Evolutionary conservation across 2,329 filamentous ascomycete species (phyloP).

Genomic region (Penicillium sp.): DNA sequence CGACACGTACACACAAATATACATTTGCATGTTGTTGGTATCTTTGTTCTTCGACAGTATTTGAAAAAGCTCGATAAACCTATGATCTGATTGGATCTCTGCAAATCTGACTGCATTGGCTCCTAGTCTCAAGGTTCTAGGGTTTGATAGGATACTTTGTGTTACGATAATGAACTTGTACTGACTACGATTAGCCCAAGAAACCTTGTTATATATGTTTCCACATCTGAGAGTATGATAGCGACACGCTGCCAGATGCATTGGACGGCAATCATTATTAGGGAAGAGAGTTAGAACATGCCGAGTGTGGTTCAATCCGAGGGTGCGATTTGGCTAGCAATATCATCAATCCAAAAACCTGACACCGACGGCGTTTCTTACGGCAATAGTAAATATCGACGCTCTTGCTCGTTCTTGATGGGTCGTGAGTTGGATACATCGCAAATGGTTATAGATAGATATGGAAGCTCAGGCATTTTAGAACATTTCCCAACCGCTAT

Average conservation of each 20-base stretch:
- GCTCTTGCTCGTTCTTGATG: neutral
- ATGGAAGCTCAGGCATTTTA: neutral
- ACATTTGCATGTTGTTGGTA: slow-evolving; percentile 21
- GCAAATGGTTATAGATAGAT: neutral
- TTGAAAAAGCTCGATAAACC: neutral
- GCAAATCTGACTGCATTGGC: neutral
- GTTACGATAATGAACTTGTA: neutral
- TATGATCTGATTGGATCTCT: neutral
- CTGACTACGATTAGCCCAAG: neutral
- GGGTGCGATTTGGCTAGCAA: neutral
- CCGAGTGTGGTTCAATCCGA: neutral
- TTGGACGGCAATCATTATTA: no score
- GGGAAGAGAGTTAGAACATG: no score
- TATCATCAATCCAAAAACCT: no score
- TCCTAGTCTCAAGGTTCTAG: neutral
- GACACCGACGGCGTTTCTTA: neutral
- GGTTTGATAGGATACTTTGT: neutral
- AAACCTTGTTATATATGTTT: neutral
- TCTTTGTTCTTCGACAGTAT: neutral
- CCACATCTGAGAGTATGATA: neutral
- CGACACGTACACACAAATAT: slow-evolving; percentile 19
- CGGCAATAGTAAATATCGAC: neutral
- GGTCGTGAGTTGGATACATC: neutral
- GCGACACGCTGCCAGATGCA: neutral
- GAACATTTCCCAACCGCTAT: neutral